phyloP scores from a whole-genome alignment of 139 green algal genomes.

The Klebsormidium nitens region DNA sequence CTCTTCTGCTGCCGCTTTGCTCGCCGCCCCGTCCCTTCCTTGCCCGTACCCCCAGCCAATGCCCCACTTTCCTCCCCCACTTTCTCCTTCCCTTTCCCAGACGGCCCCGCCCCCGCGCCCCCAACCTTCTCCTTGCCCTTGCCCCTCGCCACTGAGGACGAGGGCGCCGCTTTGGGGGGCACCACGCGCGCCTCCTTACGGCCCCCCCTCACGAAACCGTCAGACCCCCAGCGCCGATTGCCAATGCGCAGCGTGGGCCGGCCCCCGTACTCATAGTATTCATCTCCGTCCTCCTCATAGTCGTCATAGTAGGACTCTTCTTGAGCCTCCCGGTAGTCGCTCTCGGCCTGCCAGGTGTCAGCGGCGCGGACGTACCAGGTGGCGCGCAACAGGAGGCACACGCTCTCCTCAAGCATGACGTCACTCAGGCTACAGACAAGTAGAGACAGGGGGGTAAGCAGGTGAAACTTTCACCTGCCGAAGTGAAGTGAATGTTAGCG shows the following conservation, averaged over 20 bases:
- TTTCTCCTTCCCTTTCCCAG: not conserved
- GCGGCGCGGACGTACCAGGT: conserved; percentile 67
- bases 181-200: conserved; percentile 30
- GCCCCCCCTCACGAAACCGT: conserved; percentile 53
- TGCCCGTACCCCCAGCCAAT: not conserved
- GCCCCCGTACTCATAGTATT: conserved; percentile 59
- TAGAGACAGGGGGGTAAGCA: too few relatives aligned
- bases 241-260: conserved; percentile 59
- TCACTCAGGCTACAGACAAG: conserved; percentile 51
- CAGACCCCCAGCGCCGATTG: conserved; percentile 72
- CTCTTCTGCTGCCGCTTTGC: conserved; percentile 17
- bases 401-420: conserved; percentile 65
- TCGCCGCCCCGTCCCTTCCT: conserved; percentile 2
- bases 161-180: not conserved
- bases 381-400: conserved; percentile 71
- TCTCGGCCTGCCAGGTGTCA: conserved; percentile 25
- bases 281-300: conserved; percentile 61
- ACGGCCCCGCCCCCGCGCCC: not conserved
- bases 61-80: conserved; percentile 3
- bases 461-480: too few relatives aligned
- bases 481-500: too few relatives aligned
- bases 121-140: not conserved
- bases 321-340: conserved; percentile 40
- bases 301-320: conserved; percentile 40
- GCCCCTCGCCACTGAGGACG: not conserved